Conservation (phyloP, 179 eudicot genomes). For the Nepenthes alata region DNA sequence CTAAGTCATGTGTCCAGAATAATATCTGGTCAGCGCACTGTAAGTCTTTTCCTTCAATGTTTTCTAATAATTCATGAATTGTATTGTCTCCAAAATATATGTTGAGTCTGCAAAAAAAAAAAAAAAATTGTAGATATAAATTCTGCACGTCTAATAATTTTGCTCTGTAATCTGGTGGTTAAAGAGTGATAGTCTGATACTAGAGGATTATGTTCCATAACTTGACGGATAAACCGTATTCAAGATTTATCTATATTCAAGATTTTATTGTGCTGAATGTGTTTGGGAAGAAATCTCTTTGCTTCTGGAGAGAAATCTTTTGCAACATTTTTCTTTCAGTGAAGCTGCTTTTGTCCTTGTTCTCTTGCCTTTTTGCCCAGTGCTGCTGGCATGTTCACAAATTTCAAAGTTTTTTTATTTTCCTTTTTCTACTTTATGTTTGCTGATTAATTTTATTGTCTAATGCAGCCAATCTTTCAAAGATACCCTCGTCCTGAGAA, state of each 20-base stretch:
- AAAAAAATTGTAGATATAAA: neutral
- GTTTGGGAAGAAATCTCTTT: neutral
- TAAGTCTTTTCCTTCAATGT: slow-evolving; percentile 25
- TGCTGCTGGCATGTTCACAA: too few relatives aligned
- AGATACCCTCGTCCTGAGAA: slow-evolving; percentile 96
- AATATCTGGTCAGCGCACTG: slow-evolving; percentile 98
- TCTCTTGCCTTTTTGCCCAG: neutral
- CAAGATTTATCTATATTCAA: neutral
- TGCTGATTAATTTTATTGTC: slow-evolving; percentile 8
- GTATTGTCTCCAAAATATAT: neutral
- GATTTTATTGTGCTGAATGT: neutral
- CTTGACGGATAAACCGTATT: neutral
- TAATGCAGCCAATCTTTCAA: slow-evolving; percentile 80
- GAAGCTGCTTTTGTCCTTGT: neutral
- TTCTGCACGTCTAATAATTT: neutral
- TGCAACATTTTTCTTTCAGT: neutral
- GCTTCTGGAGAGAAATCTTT: neutral
- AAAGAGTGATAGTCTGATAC: neutral
- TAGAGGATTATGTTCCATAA: neutral
- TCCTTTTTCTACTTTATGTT: neutral
- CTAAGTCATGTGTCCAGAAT: slow-evolving; percentile 84
- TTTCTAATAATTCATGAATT: neutral
- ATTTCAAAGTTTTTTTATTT: neutral
- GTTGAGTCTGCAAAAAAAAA: neutral
- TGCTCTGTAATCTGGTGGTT: neutral